Evolutionary conservation across 768 basidiomycete species (phyloP), one percentile per base, ranked within the genome.

Genomic region (Mycena leptocephala): DNA sequence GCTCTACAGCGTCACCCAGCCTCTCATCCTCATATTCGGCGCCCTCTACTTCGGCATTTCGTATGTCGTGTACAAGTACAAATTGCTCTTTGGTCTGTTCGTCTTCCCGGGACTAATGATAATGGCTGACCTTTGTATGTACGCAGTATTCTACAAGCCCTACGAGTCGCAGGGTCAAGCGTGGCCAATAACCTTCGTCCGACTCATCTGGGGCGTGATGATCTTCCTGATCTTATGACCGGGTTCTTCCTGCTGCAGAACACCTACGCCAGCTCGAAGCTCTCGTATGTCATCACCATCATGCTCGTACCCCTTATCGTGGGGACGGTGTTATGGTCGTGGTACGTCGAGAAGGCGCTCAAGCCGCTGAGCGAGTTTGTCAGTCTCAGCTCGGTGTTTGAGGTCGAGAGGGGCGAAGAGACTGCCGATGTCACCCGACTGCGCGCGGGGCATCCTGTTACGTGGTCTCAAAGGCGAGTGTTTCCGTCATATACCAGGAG

Each of bases 61-160:
- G 9, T 99, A 99, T 82, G 90, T 99, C 7, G 97, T 98, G 3
- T 99, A 99, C 91, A 99, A 99, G 88, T 98, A 99, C 87, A 98
- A 98, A 80, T 89, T 99, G 5, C 88, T 99, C 0, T 98, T 98
- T 80, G 96, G 97, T 97, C 72, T 70, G 95, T 85, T 5, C 8
- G 11, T 33, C 10, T 51, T 30, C 11, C 39, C 59, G 10, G 41
- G 30, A 32, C 18, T 35, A 63, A 41, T 55, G 37, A 37, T 9
- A 61, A n/a, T 20, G 30, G 16, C 43, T 53, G 11, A 62, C 53
- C 41, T 18, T 35, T 30, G 68, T n/a, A n/a, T n/a, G n/a, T 2
- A 51, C 37, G 1, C 81, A 98, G 97, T 99, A 24, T 99, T 98
- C 88, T 98, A 98, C 88, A 99, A 99, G 81, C 98, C 98, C 0